Evolutionary conservation across 495 filamentous ascomycete genomes (phyloP), one percentile per base, ranked within the genome.

Genomic region (Chaetomium fimeti): DNA sequence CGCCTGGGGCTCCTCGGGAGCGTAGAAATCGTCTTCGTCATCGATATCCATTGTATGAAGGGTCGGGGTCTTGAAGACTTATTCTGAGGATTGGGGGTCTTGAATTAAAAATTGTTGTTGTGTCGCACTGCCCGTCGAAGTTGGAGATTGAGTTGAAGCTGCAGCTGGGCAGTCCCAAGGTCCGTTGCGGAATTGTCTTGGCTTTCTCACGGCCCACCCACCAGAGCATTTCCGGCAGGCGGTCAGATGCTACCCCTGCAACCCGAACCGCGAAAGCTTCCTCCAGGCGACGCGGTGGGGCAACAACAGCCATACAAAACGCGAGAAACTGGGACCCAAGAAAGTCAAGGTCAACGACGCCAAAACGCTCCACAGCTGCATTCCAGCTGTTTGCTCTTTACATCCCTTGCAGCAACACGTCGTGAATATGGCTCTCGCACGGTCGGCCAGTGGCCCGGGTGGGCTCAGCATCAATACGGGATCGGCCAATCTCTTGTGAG

Each of bases 381-480:
- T 40, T 58, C 57, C 64, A 64, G 45, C 48, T 52, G 57, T 38
- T 42, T 20, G n/a, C 25, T 29, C 18, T 24, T 25, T 5, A n/a
- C 27, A 58, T 54, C 52, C 53, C 59, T 65, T 64, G 52, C 61
- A n/a, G 36, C 32, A 51, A 16, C 45, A 25, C 43, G 69, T 66
- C 54, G 42, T 53, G 68, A 67, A 27, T 32, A 83, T 82, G 81
- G 75, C 79, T 61, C 73, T 84, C 53, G 77, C 78, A 63, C 79
- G 85, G 70, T 87, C 87, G 45, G 80, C 84, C 49, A 91, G 88
- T 77, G 83, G 87, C 65, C 83, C 88, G 27, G 83, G 80, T 22
- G 88, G 85, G 60, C 79, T 93, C 60, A 90, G 85, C 62, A 89
- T 94, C 72, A 93, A 91, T 72, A 94, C 90, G n/a, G 84, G 78